phyloP scores from a whole-genome alignment of 1,284 basidiomycete species.

The Fomitopsis pinicola region DNA sequence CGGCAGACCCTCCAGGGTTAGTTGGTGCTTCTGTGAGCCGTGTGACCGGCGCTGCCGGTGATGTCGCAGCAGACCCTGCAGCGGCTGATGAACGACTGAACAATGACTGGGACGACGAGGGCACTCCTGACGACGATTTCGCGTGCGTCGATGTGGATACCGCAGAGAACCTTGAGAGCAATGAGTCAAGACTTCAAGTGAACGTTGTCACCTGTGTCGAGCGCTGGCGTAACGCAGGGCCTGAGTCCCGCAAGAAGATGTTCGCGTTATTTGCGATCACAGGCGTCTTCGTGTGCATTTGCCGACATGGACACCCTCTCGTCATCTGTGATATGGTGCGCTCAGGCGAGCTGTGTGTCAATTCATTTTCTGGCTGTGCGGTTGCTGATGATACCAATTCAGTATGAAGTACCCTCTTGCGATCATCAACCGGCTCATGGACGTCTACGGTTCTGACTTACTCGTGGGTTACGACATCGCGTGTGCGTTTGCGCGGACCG shows the following conservation, averaged over 20 bases:
- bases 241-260: conserved; percentile 25
- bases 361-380: not conserved
- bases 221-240: conserved; percentile 16
- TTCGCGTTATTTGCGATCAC: conserved; percentile 28
- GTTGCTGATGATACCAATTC: conserved; percentile 1
- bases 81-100: too few relatives aligned
- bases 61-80: too few relatives aligned
- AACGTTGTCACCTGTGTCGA: conserved; percentile 9
- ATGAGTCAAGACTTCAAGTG: not conserved
- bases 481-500: conserved; percentile 25
- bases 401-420: conserved; percentile 34
- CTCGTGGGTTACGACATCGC: conserved; percentile 33
- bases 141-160: not conserved
- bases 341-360: conserved; percentile 32
- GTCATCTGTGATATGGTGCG: conserved; percentile 31
- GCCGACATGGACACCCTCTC: conserved; percentile 22
- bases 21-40: too few relatives aligned
- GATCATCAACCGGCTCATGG: conserved; percentile 19
- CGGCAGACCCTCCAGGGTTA: too few relatives aligned
- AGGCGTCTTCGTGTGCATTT: conserved; percentile 26
- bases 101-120: too few relatives aligned
- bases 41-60: too few relatives aligned
- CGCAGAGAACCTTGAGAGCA: not conserved
- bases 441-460: conserved; percentile 17
- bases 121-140: not conserved